phyloP scores from a whole-genome alignment of 495 filamentous ascomycete genomes.

The Rusavskia elegans region DNA sequence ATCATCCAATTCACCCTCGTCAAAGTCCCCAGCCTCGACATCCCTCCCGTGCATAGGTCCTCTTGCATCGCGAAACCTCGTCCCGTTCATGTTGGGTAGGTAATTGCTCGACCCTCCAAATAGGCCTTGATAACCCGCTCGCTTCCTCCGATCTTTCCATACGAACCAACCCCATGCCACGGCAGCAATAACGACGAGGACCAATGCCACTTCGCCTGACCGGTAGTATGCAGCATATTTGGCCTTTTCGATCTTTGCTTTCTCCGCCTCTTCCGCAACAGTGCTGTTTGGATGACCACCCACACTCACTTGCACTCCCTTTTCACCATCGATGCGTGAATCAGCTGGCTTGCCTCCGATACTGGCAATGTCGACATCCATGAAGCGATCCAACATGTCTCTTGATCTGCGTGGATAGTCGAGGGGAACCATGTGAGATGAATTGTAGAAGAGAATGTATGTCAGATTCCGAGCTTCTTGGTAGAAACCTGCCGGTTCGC shows the following conservation, averaged over 20 bases:
- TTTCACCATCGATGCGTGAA: constrained; percentile 79
- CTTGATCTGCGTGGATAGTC: constrained; percentile 74
- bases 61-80: constrained; percentile 20
- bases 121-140: constrained; percentile 37
- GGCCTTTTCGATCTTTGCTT: constrained; percentile 63
- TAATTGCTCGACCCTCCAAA: constrained; percentile 14
- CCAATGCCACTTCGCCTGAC: constrained; percentile 76
- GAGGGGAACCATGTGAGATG: constrained; percentile 94
- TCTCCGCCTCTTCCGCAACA: constrained; percentile 52
- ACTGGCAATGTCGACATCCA: constrained; percentile 78
- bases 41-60: constrained; percentile 36
- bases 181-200: constrained; percentile 69
- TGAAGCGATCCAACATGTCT: constrained; percentile 96
- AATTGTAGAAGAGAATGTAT: constrained; percentile 90
- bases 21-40: constrained; percentile 75
- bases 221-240: constrained; percentile 88
- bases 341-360: constrained; percentile 80
- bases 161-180: constrained; percentile 71
- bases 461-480: constrained; percentile 90
- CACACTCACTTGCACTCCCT: constrained; percentile 68
- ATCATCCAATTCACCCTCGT: constrained; percentile 75
- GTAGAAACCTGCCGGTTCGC: constrained; percentile 76
- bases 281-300: constrained; percentile 77
- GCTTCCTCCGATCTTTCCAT: constrained; percentile 55
- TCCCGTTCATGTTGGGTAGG: constrained; percentile 15